Conservation (phyloP, 495 filamentous ascomycete genomes). For the Hypoxylon trugodes region DNA sequence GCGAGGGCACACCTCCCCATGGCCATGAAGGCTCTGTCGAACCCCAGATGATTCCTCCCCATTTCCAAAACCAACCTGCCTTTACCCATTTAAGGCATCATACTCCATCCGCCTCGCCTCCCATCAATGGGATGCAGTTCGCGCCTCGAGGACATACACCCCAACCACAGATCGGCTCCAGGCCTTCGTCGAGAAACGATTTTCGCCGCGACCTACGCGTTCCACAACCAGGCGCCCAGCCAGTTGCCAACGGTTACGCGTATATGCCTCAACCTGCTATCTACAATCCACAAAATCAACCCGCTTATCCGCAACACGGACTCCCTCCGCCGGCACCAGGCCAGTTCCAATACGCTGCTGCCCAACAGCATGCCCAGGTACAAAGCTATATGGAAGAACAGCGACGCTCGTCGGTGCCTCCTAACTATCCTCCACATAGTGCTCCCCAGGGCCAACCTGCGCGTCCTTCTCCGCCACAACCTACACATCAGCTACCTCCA, state of each 20-base stretch:
- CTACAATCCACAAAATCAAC: conserved; percentile 75
- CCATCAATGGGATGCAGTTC: conserved; percentile 82
- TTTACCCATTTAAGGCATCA: conserved; percentile 83
- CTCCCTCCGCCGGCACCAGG: conserved; percentile 62
- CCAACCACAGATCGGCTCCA: conserved; percentile 76
- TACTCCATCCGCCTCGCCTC: conserved; percentile 88
- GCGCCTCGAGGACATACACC: conserved; percentile 78
- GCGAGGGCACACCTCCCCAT: conserved; percentile 73
- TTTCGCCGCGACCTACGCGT: conserved; percentile 76
- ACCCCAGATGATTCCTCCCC: conserved; percentile 71
- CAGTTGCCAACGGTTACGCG: conserved; percentile 76
- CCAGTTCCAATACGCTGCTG: conserved; percentile 56
- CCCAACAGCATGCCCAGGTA: conserved; percentile 51
- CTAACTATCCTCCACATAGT: conserved; percentile 61
- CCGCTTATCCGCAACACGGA: conserved; percentile 52
- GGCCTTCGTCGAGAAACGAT: conserved; percentile 84
- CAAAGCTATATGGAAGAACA: conserved; percentile 76
- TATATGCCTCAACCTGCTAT: conserved; percentile 88
- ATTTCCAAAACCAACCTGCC: conserved; percentile 76
- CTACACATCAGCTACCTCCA: conserved; percentile 56
- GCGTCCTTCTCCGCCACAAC: conserved; percentile 50
- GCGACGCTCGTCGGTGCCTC: conserved; percentile 67
- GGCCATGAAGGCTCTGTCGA: conserved; percentile 59
- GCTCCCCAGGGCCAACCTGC: conserved; percentile 39
- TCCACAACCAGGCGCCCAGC: conserved; percentile 64